Base-by-base conservation (phyloP, 2,329 filamentous ascomycete species). In the Neopestalotiopsis sp. region DNA sequence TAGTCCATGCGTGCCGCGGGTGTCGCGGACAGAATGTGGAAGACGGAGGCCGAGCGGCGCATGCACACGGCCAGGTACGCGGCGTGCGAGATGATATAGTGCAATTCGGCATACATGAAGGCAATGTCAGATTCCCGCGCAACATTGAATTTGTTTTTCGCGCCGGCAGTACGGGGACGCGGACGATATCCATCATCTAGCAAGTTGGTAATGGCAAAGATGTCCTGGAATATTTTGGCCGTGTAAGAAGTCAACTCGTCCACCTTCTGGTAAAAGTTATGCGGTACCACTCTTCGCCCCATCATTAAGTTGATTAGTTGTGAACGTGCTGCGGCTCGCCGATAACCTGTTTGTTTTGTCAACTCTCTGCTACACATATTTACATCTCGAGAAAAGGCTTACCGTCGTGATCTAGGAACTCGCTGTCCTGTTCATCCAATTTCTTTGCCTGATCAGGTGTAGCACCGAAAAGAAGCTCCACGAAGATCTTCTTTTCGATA, bases 391-490 rank as follows among this genome's bases (percentile, higher is more conserved):
- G 5, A 6, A 14, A 57, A 20, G 24, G 67, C 78, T 72, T 63
- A 81, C 80, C 81, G 68, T 82, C 80, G 20, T 73, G 61, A 1
- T 71, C n/a, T 12, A 79, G 14, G 65, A 74, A 78, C n/a, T 71
- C 70, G 32, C 68, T 13, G 66, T 83, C 81, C 38, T 77, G 73
- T 12, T 73, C 71, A 2, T 74, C 69, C 28, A 85, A 72, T 65
- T 78, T 75, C 0, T 67, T 38, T 61, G 71, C 71, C 68, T 76
- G 74, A 1, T n/a, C 2, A 4, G 73, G n/a, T 1, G 70, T 71
- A 4, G 78, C 81, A 38, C 83, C 82, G 69, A 84, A 84, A 1
- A 84, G 71, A 56, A 84, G 72, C 53, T 78, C 75, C 49, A 76
- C 76, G 67, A 81, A 82, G 34, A 84, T 79, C 20, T 76, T 75